Base-by-base conservation (phyloP, 108 stramenopile species). In the Fragilariopsis cylindrus region DNA sequence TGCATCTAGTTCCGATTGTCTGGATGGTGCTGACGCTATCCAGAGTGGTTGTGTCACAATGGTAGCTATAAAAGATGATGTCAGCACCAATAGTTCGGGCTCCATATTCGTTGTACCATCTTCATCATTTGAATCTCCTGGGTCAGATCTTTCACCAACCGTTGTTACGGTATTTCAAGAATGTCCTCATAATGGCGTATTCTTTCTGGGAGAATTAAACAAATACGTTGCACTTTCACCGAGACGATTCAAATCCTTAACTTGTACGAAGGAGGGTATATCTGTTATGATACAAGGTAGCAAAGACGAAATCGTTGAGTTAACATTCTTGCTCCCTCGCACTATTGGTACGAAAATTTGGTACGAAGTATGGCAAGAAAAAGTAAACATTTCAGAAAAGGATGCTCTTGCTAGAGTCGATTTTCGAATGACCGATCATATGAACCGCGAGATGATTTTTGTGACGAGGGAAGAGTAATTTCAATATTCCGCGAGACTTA, bases 161-260 rank as follows among this genome's bases (percentile, higher is more conserved):
- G 57, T 79, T 21, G 66, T 57, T 3, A 60, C 71, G 7, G 68
- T 74, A 7, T 79, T 65, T 64, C 45, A 45, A 9, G n/a, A 45
- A 21, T 76, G 75, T 56, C 40, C n/a, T 12, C 19, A 54, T 1
- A 71, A 43, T 18, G 73, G 77, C 2, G 68, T 71, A 56, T 54
- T 77, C 19, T 45, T 76, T 1, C 44, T 82, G 57, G 81, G 81
- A 57, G 81, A 82, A 54, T 57, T 82, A 16, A 44, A 18, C 57
- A 82, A 82, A 68, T 71, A 74, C 45, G 81, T 82, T 4, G 40
- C 81, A 19, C 19, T 82, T 16, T 77, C 76, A 44, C 70, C 81
- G 7, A 43, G 52, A 43, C 76, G 81, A 15, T 77, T 82, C 68
- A 13, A 13, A 8, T 54, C 45, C 6, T 12, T 81, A 9, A 19